phyloP scores from a whole-genome alignment of 2,329 filamentous ascomycete species.

The Alternaria sp. region DNA sequence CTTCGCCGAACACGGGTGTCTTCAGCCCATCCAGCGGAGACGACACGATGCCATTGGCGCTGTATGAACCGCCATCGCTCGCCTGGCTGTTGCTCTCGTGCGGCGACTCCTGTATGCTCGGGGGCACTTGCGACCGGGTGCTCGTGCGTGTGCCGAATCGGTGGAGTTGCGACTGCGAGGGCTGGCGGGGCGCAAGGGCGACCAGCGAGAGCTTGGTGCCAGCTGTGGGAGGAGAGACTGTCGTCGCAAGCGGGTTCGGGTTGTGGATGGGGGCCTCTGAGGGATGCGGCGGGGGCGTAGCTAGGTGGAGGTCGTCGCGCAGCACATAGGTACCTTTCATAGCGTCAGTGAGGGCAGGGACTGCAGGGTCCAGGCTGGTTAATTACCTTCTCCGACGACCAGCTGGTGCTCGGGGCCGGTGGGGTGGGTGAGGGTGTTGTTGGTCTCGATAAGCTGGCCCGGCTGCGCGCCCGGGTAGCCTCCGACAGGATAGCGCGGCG shows the following conservation, averaged over 20 bases:
- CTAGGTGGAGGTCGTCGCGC: slow-evolving; percentile 88
- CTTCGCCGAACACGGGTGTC: slow-evolving; percentile 81
- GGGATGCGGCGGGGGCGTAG: slow-evolving; percentile 92
- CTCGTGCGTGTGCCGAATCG: slow-evolving; percentile 51
- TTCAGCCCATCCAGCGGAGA: slow-evolving; percentile 39
- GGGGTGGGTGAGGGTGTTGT: slow-evolving; percentile 83
- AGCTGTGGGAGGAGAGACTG: slow-evolving; percentile 78
- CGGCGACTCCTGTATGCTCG: slow-evolving; percentile 54
- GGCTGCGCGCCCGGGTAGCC: slow-evolving; percentile 76
- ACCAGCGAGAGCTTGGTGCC: slow-evolving; percentile 86
- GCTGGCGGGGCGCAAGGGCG: slow-evolving; percentile 64
- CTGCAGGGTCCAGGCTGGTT: not conserved
- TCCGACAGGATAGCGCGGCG: slow-evolving; percentile 80
- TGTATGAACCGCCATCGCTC: slow-evolving; percentile 54
- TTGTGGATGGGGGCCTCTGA: slow-evolving; percentile 88
- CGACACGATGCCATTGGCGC: slow-evolving; percentile 44
- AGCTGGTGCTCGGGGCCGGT: slow-evolving; percentile 86
- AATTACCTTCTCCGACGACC: slow-evolving; percentile 85
- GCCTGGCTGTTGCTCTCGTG: slow-evolving; percentile 53
- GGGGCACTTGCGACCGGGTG: slow-evolving; percentile 50
- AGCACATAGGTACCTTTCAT: slow-evolving; percentile 81
- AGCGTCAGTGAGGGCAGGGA: slow-evolving; percentile 25
- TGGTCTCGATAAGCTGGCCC: slow-evolving; percentile 87
- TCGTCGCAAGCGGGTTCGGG: slow-evolving; percentile 88
- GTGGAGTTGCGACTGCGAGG: slow-evolving; percentile 52